These are phyloP conservation scores for Diaporthe nobilis DNA, from an alignment of 2,329 filamentous ascomycete species.

Conservation along the genomic window DNA sequence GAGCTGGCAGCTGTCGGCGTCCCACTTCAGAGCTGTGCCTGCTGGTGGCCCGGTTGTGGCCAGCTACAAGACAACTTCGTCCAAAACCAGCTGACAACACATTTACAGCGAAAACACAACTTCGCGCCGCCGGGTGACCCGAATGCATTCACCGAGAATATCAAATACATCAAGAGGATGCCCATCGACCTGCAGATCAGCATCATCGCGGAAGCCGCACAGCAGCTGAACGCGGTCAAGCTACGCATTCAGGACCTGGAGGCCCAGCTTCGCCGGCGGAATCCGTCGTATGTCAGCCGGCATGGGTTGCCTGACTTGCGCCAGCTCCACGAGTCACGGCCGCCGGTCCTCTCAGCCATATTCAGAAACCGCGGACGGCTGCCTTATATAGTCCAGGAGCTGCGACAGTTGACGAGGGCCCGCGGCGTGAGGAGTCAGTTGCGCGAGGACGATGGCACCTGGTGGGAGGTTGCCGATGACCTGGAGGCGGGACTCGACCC, in stretches of 20 bases:
- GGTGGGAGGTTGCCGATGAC: slow-evolving; percentile 36
- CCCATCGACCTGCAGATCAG: neutral
- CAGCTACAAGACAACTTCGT: slow-evolving; percentile 11
- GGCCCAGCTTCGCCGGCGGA: neutral
- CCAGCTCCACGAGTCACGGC: slow-evolving; percentile 24
- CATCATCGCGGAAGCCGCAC: slow-evolving; percentile 18
- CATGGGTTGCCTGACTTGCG: neutral
- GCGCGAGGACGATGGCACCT: slow-evolving; percentile 22
- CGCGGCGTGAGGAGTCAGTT: slow-evolving; percentile 25
- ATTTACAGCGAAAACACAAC: slow-evolving; percentile 30
- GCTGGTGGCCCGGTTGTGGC: slow-evolving; percentile 29
- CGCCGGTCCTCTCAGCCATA: neutral
- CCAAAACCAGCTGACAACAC: slow-evolving; percentile 13
- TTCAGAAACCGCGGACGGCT: neutral
- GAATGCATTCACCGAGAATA: slow-evolving; percentile 24
- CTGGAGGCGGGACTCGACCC: slow-evolving; percentile 30
- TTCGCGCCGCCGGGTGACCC: slow-evolving; percentile 7
- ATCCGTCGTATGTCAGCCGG: slow-evolving; percentile 3
- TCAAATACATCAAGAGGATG: slow-evolving; percentile 17
- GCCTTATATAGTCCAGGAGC: slow-evolving; percentile 15
- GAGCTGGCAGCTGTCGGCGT: slow-evolving; percentile 34
- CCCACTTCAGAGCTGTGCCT: neutral
- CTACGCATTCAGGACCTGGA: slow-evolving; percentile 23
- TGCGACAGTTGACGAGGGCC: slow-evolving; percentile 15
- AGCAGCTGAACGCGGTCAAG: slow-evolving; percentile 30